Evolutionary conservation across 1,284 basidiomycete species (phyloP).

Genomic region (Sanghuangporus baumii): DNA sequence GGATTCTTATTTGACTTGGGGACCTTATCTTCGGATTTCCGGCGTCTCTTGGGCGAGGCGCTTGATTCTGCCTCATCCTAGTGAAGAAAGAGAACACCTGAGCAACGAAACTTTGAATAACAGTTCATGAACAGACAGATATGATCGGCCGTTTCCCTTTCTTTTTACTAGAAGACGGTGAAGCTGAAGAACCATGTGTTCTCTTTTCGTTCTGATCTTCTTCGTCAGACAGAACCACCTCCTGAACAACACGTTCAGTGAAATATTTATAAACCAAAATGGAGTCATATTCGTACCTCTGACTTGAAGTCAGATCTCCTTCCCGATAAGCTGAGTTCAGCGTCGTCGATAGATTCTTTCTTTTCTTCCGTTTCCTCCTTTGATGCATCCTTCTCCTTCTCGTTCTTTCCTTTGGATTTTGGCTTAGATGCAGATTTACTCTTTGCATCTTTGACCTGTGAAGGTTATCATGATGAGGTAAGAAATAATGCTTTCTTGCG

Average conservation of each 20-base stretch:
- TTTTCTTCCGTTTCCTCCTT: slow-evolving; percentile 17
- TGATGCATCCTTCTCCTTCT: background rate
- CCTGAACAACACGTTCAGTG: background rate
- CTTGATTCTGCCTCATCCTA: slow-evolving; percentile 10
- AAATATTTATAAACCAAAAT: background rate
- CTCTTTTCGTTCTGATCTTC: slow-evolving; percentile 2
- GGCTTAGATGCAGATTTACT: background rate
- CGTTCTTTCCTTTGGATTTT: background rate
- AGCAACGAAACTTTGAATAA: background rate
- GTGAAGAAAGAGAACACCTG: background rate
- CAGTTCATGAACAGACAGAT: background rate
- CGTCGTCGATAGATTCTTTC: background rate
- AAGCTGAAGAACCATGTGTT: slow-evolving; percentile 15
- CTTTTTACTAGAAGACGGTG: slow-evolving; percentile 13
- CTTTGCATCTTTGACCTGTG: background rate
- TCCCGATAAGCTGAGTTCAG: too few relatives aligned
- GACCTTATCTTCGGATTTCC: background rate
- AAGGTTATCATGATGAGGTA: background rate
- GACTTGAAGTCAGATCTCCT: background rate
- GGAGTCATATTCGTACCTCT: background rate
- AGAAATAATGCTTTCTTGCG: background rate
- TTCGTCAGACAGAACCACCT: slow-evolving; percentile 2
- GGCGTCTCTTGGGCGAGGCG: slow-evolving; percentile 12
- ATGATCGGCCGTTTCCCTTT: slow-evolving; percentile 11
- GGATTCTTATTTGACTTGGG: background rate